These are phyloP conservation scores for Pythium coloratum DNA, from an alignment of 352 stramenopile genomes.

Conservation along the genomic window DNA sequence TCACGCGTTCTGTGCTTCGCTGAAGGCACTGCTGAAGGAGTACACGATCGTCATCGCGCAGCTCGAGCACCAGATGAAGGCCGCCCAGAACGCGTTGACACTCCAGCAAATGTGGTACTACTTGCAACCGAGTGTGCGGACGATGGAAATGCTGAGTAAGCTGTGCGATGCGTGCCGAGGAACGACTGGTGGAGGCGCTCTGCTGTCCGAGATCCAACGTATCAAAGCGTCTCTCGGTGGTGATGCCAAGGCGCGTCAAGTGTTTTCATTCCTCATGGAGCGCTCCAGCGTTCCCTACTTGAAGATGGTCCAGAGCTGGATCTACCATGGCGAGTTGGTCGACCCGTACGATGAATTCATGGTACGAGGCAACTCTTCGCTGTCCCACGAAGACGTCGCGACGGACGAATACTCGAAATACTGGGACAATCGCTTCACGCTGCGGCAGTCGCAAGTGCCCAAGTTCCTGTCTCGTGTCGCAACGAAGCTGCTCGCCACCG, in stretches of 20 bases:
- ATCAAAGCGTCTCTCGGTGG: conserved; percentile 80
- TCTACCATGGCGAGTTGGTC: conserved; percentile 87
- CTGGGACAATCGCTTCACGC: conserved; percentile 86
- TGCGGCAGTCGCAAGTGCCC: conserved; percentile 77
- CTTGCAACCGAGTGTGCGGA: conserved; percentile 89
- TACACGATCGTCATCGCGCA: conserved; percentile 92
- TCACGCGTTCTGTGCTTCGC: conserved; percentile 91
- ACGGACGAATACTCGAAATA: conserved; percentile 90
- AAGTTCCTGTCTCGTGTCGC: conserved; percentile 75
- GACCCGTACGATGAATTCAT: conserved; percentile 93
- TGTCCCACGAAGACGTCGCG: conserved; percentile 82
- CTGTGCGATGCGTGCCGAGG: conserved; percentile 72
- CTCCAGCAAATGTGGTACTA: conserved; percentile 94
- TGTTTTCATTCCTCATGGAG: conserved; percentile 87
- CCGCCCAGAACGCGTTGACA: conserved; percentile 46
- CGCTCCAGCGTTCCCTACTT: conserved; percentile 85
- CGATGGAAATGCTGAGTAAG: conserved; percentile 91
- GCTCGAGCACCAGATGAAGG: conserved; percentile 83
- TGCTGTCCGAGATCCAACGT: conserved; percentile 91
- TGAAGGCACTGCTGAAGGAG: conserved; percentile 92
- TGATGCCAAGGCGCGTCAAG: conserved; percentile 70
- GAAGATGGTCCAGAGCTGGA: conserved; percentile 90
- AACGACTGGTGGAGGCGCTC: conserved; percentile 84
- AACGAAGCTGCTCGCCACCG: conserved; percentile 87
- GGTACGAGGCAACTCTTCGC: conserved; percentile 77